Evolutionary conservation across 139 green algal genomes (phyloP).

Genomic region (Chlamydomonas incerta): DNA sequence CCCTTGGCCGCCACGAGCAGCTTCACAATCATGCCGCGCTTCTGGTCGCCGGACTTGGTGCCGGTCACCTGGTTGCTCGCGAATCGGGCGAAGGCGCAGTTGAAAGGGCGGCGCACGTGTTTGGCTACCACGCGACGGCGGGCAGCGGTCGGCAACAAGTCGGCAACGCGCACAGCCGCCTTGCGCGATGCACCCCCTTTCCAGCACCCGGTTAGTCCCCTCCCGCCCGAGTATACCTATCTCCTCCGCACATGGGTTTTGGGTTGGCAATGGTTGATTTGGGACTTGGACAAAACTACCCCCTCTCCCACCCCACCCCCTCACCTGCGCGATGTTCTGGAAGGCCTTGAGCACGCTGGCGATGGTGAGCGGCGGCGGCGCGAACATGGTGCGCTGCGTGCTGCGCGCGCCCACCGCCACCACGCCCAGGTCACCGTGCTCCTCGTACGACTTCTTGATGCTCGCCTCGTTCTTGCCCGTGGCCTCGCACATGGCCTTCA

Average conservation of each 20-base stretch:
- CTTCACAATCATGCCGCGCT: slow-evolving; percentile 87
- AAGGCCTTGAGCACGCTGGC: slow-evolving; percentile 74
- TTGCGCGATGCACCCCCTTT: no score
- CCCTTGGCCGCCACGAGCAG: slow-evolving; percentile 85
- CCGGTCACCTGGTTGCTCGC: slow-evolving; percentile 61
- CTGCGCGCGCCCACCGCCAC: slow-evolving; percentile 78
- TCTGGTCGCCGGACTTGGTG: slow-evolving; percentile 74
- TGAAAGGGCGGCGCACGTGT: no score
- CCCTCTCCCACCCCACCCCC: background rate
- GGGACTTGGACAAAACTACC: no score
- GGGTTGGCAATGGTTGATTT: no score
- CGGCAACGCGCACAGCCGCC: no score
- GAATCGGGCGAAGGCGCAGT: no score
- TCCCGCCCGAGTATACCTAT: background rate
- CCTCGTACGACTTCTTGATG: slow-evolving; percentile 90
- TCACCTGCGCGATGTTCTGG: slow-evolving; percentile 75
- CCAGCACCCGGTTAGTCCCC: no score
- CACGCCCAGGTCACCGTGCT: slow-evolving; percentile 89
- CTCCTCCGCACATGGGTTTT: no score
- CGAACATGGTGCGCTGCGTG: slow-evolving; percentile 68
- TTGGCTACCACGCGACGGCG: no score
- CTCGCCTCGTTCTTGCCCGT: slow-evolving; percentile 86
- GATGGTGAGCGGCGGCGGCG: slow-evolving; percentile 65
- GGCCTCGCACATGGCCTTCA: slow-evolving; percentile 81
- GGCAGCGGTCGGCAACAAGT: no score